Conservation (phyloP, 2,329 filamentous ascomycete genomes). For the Eutypella sp. region DNA sequence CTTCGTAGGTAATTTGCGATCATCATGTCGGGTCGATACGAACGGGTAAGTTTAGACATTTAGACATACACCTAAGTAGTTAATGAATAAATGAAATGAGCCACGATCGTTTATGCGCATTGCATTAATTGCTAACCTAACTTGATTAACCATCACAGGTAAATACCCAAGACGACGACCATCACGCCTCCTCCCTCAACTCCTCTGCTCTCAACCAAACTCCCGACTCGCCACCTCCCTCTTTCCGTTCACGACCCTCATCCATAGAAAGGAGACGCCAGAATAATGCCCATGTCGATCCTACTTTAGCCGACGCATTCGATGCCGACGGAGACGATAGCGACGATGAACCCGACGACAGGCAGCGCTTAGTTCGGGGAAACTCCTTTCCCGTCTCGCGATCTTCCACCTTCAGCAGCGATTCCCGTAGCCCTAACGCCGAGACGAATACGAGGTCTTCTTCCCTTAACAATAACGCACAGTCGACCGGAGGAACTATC, state of each 20-base stretch:
- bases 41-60: constrained; percentile 42
- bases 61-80: background rate
- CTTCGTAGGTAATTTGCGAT: constrained; percentile 7
- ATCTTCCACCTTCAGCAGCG: constrained; percentile 7
- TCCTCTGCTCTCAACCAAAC: constrained; percentile 27
- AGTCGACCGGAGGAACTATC: too few species aligned
- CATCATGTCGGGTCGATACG: constrained; percentile 52
- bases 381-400: constrained; percentile 34
- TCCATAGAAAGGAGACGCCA: constrained; percentile 48
- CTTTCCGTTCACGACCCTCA: constrained; percentile 80
- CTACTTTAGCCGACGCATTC: constrained; percentile 89
- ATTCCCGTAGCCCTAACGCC: constrained; percentile 12
- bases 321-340: constrained; percentile 71
- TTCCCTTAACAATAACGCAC: too few species aligned
- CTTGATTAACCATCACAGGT: constrained; percentile 35
- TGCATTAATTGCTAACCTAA: background rate
- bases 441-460: constrained; percentile 12
- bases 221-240: constrained; percentile 66
- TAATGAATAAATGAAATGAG: too few species aligned
- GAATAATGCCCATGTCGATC: constrained; percentile 60
- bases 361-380: constrained; percentile 78
- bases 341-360: constrained; percentile 72
- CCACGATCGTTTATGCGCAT: too few species aligned
- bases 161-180: constrained; percentile 54
- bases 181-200: constrained; percentile 33